Evolutionary conservation across 1,284 basidiomycete genomes (phyloP), one percentile per base, ranked within the genome.

Genomic region (Agaricales sp.): DNA sequence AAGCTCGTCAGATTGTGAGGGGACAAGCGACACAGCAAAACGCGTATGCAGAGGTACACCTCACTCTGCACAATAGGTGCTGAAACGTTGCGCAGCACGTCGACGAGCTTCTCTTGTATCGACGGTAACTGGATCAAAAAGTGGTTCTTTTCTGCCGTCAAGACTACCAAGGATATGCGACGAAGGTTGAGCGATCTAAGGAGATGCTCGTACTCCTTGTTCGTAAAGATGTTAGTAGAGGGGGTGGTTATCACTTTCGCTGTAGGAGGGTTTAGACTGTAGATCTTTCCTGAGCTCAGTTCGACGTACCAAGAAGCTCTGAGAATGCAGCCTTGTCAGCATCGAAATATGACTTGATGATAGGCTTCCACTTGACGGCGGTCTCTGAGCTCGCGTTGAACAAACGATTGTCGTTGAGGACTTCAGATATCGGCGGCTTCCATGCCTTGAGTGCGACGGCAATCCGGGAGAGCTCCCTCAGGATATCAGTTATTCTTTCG

Each of bases 71-170:
- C 90, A 43, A 89, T 74, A 1, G 94, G 86, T 8, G 89, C 81
- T 1, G 87, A 73, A 13, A 84, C 78, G 51, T 84, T 88, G 45
- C 91, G 80, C 43, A 99, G 68, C 2, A 95, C 81, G 55, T 99
- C 96, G 4, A 98, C 96, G 16, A 99, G 72, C 66, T 92, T 96
- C 67, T 99, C 96, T 65, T 98, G 94, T 20, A 99, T 91, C 39
- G 77, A 79, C 2, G 96, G 96, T 22, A 99, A 70, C 55, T 94
- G 90, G 0, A 82, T 82, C 39, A 99, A 66, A 68, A 91, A 96
- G 47, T 90, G 83, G 61, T 99, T 93, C 63, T 86, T 87, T 56
- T 93, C 90, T 8, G 85, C 91, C 0, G 88, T 73, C 50, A 92
- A 84, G 8, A 99, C 66, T 18, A 89, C 78, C 58, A 91, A 92